These are phyloP conservation scores for Mollisiaceae sp. DNA, from an alignment of 2,329 filamentous ascomycete genomes.

Conservation along the genomic window DNA sequence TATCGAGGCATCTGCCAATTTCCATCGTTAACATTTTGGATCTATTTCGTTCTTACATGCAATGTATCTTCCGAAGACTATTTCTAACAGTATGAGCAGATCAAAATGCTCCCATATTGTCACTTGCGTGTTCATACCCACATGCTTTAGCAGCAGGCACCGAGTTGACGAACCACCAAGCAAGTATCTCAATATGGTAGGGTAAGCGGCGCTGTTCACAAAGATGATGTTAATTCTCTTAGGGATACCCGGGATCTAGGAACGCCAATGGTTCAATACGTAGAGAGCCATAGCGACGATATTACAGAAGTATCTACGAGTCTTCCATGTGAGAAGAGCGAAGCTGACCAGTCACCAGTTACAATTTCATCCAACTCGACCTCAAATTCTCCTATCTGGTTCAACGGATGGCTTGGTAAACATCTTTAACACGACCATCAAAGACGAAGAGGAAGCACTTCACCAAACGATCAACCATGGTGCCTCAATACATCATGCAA, in stretches of 20 bases:
- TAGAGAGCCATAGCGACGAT: conserved; percentile 71
- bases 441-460: conserved; percentile 78
- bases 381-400: conserved; percentile 71
- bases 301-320: conserved; percentile 57
- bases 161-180: conserved; percentile 68
- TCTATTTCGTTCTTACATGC: neutral
- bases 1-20: too few relatives aligned
- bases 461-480: conserved; percentile 80
- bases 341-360: conserved; percentile 48
- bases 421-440: conserved; percentile 72
- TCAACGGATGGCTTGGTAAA: conserved; percentile 83
- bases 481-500: conserved; percentile 75
- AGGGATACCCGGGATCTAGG: conserved; percentile 63
- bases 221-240: conserved; percentile 10
- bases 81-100: conserved; percentile 38
- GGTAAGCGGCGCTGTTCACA: conserved; percentile 24
- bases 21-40: too few relatives aligned
- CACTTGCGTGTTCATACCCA: conserved; percentile 64
- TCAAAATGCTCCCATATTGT: conserved; percentile 60
- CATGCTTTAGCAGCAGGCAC: conserved; percentile 74
- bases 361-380: conserved; percentile 64
- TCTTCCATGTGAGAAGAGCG: conserved; percentile 15
- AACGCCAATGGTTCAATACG: conserved; percentile 57
- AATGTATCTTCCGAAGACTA: neutral
- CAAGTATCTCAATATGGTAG: conserved; percentile 66